Evolutionary conservation across 1,139 yeast genomes (phyloP).

Genomic region (Candida dubliniensis): DNA sequence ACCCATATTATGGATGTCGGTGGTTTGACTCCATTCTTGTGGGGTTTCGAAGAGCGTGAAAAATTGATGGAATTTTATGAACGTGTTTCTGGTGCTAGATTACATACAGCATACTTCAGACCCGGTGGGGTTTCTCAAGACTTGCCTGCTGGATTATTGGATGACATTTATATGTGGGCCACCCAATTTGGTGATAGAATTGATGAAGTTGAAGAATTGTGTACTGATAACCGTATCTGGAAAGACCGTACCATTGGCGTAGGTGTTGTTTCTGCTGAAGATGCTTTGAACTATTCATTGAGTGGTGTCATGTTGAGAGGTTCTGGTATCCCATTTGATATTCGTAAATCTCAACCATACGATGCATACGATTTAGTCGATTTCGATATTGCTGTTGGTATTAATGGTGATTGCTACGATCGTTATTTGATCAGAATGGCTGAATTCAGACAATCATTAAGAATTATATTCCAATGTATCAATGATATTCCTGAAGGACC

Average conservation of each 20-base stretch:
- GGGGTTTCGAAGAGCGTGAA: constrained; percentile 96
- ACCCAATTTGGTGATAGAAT: constrained; percentile 92
- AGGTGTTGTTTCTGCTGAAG: constrained; percentile 82
- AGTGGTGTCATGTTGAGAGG: constrained; percentile 92
- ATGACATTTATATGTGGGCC: constrained; percentile 95
- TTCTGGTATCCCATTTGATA: constrained; percentile 84
- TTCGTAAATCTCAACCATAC: constrained; percentile 85
- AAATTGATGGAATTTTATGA: constrained; percentile 92
- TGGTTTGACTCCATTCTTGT: constrained; percentile 87
- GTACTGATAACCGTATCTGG: constrained; percentile 92
- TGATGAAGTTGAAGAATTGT: constrained; percentile 87
- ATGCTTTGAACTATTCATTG: constrained; percentile 77
- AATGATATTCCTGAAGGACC: constrained; percentile 94
- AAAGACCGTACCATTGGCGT: constrained; percentile 81
- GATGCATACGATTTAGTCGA: constrained; percentile 88
- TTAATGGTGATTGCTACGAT: constrained; percentile 89
- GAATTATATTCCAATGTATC: constrained; percentile 87
- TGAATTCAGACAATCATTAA: constrained; percentile 86
- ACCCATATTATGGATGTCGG: constrained; percentile 96
- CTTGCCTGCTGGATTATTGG: constrained; percentile 80
- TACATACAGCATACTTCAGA: constrained; percentile 84
- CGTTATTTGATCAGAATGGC: constrained; percentile 87
- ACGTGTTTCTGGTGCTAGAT: constrained; percentile 87
- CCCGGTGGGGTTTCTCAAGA: constrained; percentile 95
- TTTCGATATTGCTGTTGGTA: constrained; percentile 83